A percentile compares a stretch with the other conserved stretches of the same genome.
These are phyloP conservation scores for Pseudoneurospora amorphoporcata DNA, from an alignment of 495 filamentous ascomycete genomes.

Conservation along the genomic window DNA sequence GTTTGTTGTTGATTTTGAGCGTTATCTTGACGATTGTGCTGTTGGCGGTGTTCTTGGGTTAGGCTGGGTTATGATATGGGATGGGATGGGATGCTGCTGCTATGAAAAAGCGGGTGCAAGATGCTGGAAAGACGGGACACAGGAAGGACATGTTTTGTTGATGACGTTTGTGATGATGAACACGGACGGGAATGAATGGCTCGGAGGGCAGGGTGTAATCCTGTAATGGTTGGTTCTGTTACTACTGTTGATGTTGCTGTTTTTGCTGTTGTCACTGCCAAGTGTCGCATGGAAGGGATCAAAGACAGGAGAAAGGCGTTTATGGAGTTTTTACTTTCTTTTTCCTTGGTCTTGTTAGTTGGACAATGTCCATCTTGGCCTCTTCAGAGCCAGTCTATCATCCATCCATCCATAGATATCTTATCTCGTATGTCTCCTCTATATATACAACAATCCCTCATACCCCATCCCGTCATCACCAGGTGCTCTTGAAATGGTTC, in stretches of 20 bases:
- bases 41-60: slow-evolving; percentile 68
- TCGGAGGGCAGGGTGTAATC: neutral
- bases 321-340: slow-evolving; percentile 6
- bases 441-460: neutral
- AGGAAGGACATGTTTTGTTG: neutral
- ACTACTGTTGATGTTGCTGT: neutral
- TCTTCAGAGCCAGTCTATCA: neutral
- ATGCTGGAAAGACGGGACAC: neutral
- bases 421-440: neutral
- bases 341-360: neutral
- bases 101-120: neutral
- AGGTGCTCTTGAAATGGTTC: no score
- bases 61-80: slow-evolving; percentile 4
- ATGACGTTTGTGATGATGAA: neutral
- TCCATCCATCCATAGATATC: neutral
- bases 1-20: slow-evolving; percentile 79
- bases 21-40: slow-evolving; percentile 83
- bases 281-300: neutral
- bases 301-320: slow-evolving; percentile 6
- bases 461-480: neutral
- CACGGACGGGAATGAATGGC: neutral
- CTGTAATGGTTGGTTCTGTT: slow-evolving; percentile 1
- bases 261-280: neutral
- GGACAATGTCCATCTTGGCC: neutral
- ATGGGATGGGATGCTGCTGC: neutral